Evolutionary conservation across 2,329 filamentous ascomycete species (phyloP), one percentile per base, ranked within the genome.

Genomic region (Grosmannia serpens): DNA sequence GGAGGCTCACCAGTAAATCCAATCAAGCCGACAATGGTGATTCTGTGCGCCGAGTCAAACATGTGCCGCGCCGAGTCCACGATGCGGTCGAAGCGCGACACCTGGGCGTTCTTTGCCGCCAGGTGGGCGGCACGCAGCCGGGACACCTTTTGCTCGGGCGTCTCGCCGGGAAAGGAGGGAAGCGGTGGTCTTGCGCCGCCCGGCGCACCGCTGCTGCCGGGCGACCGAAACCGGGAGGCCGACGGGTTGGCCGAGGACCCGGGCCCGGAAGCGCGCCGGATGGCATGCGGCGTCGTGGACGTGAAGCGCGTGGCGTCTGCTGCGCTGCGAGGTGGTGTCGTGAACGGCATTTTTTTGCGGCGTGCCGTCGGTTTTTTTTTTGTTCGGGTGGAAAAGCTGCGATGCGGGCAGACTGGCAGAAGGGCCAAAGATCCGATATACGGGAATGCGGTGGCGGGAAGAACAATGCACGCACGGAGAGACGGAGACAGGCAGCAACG

Each of bases 231-330:
- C 24, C 66, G 65, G 15, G 65, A 60, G 2, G 56, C 31, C 1
- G 58, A 31, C 20, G 60, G 53, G 4, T 55, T 56, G 9, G 60
- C 53, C 9, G 61, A 41, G 29, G 51, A 26, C 17, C 53, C 61
- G 49, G 44, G 67, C 58, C n/a, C 64, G 6, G 59, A 53, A 22
- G 78, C 71, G 69, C 87, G 88, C 64, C 83, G 82, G 63, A 80
- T 79, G 65, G 87, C 88, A 73, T 90, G 87, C 41, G 84, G 84
- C 61, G 79, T 83, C 22, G 83, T 87, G 29, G 84, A 75, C 20
- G 85, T 88, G 72, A 88, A 94, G 69, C 88, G 85, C 67, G 89
- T 94, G 64, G 89, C 88, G 70, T 91, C 88, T 66, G 82, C 83
- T 70, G 88, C 85, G 73, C 83, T 88, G 69, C 87, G 85, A 61